Base-by-base conservation (phyloP, 2,329 filamentous ascomycete species). In the Aspergillus sp. region DNA sequence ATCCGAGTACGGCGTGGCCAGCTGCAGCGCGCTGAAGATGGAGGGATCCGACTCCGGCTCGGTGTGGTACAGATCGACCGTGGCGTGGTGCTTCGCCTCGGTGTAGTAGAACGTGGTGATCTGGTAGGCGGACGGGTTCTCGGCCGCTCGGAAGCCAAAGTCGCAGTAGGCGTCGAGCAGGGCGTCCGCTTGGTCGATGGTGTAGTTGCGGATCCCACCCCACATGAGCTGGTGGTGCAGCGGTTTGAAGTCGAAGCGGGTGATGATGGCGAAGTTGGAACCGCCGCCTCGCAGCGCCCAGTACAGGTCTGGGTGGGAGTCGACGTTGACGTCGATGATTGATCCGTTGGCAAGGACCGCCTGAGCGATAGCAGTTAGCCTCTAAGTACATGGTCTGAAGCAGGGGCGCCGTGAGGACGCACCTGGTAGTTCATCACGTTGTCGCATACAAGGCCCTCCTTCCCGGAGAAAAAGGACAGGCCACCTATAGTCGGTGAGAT, bases 251-350 rank as follows among this genome's bases (percentile, higher is more conserved):
- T 76, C 71, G 53, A 74, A 73, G 9, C 61, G 64, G 14, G 76
- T 72, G 49, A 75, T 69, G 38, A 74, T 63, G 21, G 60, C 66
- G 49, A 73, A 67, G 52, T 73, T 74, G 58, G 68, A 70, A 25
- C 71, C 70, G 10, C 74, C 74, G 9, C 74, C 75, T 11, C 68
- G 64, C 5, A 76, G 60, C 5, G 74, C 74, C 63, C 66, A 74
- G 58, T 67, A 77, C 1, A 77, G 65, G 45, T 76, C 72, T 1
- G 64, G 20, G 44, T 71, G 62, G 6, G 64, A 51, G 1, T 45
- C 57, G 0, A 53, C 49, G 31, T 64, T 73, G 3, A 67, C 72
- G 4, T 64, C 67, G 6, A 73, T 52, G n/a, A 73, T 64, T 9
- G 47, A 36, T 4, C 53, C 55, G 17, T 43, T 34, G 14, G 55